Conservation (phyloP, 1,139 yeast genomes). For the Candida frijolesensis region DNA sequence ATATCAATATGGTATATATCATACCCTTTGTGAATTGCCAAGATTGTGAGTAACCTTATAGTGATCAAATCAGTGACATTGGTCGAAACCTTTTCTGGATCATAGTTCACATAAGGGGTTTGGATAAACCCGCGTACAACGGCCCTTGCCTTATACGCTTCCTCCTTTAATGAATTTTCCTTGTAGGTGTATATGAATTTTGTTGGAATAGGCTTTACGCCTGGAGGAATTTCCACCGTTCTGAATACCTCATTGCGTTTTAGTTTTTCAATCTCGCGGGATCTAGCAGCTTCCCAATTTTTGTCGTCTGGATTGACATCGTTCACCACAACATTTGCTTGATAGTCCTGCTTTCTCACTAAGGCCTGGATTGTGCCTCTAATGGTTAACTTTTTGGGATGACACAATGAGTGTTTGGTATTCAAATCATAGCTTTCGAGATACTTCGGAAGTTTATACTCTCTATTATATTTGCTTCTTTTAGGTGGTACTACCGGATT, state of each 20-base stretch:
- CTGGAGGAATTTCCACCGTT: not conserved
- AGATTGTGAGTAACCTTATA: constrained; percentile 1
- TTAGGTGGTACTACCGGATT: too few species aligned
- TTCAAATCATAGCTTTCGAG: too few species aligned
- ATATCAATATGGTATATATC: constrained; percentile 5
- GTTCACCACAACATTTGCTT: too few species aligned
- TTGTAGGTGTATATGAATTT: not conserved
- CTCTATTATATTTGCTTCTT: too few species aligned
- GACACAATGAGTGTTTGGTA: too few species aligned
- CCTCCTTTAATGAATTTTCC: not conserved
- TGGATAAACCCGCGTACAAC: constrained; percentile 4
- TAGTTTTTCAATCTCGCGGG: not conserved
- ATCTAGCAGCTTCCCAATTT: not conserved
- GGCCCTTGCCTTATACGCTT: not conserved
- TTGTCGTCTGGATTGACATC: not conserved
- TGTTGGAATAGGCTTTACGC: not conserved
- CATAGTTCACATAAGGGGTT: not conserved
- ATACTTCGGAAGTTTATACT: too few species aligned
- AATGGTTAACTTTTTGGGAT: too few species aligned
- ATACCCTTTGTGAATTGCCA: not conserved
- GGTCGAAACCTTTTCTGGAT: not conserved
- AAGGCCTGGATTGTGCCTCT: too few species aligned
- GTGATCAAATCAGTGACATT: constrained; percentile 4
- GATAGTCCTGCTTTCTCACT: too few species aligned
- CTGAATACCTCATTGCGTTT: not conserved